Conservation (phyloP, 805 yeast species). For the Lachancea waltii region DNA sequence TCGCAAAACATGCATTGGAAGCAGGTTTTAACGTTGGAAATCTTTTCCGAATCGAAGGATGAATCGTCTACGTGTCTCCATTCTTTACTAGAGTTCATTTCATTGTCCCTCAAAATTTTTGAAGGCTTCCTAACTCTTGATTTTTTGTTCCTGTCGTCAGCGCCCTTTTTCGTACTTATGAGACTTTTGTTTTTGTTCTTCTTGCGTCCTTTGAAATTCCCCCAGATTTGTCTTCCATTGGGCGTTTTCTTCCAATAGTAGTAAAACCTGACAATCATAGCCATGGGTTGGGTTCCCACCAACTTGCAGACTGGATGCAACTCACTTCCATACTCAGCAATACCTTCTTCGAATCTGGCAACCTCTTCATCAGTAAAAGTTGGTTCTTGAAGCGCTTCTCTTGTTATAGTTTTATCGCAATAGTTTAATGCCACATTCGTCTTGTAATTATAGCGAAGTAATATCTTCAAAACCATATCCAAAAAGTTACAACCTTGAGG, state of each 20-base stretch:
- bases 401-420: constrained; percentile 43
- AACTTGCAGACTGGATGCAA: constrained; percentile 63
- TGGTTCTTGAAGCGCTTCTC: constrained; percentile 67
- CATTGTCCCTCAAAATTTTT: not conserved
- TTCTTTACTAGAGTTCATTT: constrained; percentile 18
- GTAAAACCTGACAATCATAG: constrained; percentile 80
- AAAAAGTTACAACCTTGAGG: constrained; percentile 74
- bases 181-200: constrained; percentile 42
- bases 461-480: constrained; percentile 59
- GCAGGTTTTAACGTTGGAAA: constrained; percentile 33
- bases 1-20: constrained; percentile 71
- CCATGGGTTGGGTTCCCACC: constrained; percentile 65
- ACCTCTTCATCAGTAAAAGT: constrained; percentile 61
- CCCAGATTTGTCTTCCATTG: constrained; percentile 75
- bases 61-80: constrained; percentile 39
- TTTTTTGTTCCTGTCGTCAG: constrained; percentile 7
- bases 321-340: constrained; percentile 68
- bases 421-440: constrained; percentile 40
- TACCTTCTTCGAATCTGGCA: constrained; percentile 65
- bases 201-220: constrained; percentile 63
- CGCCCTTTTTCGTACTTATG: constrained; percentile 9
- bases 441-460: constrained; percentile 49
- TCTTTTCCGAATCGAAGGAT: constrained; percentile 56
- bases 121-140: constrained; percentile 7
- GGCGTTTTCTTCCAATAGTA: constrained; percentile 89